Percentiles rank a stretch among this genome's conserved stretches.
Conservation (phyloP, 768 basidiomycete genomes). For the Baorangia bicolor region DNA sequence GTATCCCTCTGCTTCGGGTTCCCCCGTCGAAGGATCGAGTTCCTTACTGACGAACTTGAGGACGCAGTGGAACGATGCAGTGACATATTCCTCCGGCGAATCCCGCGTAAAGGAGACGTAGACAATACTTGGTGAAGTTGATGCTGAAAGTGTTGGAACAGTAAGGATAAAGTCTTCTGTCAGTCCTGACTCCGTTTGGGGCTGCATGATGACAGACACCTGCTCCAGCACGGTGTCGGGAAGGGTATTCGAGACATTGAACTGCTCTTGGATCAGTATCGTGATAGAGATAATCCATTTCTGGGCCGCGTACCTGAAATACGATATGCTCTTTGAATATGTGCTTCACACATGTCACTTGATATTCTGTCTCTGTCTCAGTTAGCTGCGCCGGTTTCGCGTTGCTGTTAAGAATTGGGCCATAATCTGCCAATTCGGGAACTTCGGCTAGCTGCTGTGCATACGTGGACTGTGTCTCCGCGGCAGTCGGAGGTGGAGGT, state of each 20-base stretch:
- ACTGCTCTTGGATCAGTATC: slow-evolving; percentile 46
- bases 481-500: slow-evolving; percentile 77
- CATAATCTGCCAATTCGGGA: slow-evolving; percentile 83
- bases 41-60: slow-evolving; percentile 98
- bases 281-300: neutral
- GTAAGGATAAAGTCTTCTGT: slow-evolving; percentile 96
- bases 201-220: slow-evolving; percentile 90
- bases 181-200: slow-evolving; percentile 69
- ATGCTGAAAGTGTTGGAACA: slow-evolving; percentile 61
- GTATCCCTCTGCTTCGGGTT: slow-evolving; percentile 98
- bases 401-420: slow-evolving; percentile 84
- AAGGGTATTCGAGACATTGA: slow-evolving; percentile 96
- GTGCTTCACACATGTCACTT: slow-evolving; percentile 95
- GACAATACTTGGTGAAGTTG: slow-evolving; percentile 77
- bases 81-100: slow-evolving; percentile 69
- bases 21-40: slow-evolving; percentile 90
- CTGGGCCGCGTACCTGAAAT: slow-evolving; percentile 77
- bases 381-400: slow-evolving; percentile 79
- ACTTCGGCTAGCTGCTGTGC: slow-evolving; percentile 82
- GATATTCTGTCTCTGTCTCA: slow-evolving; percentile 97
- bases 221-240: slow-evolving; percentile 94
- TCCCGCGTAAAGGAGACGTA: slow-evolving; percentile 94
- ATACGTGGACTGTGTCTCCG: slow-evolving; percentile 87
- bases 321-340: slow-evolving; percentile 94
- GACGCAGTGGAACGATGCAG: slow-evolving; percentile 84